Base-by-base conservation (phyloP, 257 asterid genomes). In the Nicotiana paniculata region DNA sequence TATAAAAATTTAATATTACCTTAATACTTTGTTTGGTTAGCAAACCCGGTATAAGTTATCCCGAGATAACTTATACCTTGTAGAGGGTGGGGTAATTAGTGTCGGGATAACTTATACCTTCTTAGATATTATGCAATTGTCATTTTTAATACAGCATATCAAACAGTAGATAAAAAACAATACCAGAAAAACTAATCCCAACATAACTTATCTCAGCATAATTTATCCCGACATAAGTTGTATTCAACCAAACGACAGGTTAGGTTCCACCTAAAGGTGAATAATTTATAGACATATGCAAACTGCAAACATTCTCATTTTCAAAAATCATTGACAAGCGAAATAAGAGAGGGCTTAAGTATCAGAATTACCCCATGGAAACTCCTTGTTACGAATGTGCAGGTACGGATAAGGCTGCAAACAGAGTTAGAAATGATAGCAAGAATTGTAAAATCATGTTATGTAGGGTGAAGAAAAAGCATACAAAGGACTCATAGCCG, bases 331-430 rank as follows among this genome's bases (percentile, higher is more conserved):
- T 35, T 35, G 54, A 35, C 33, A 24, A 18, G 61, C 32, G 33
- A 57, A 28, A 3, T 0, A 9, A 21, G 69, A 10, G 61, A 79
- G 1, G 70, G 54, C 28, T 18, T 26, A 0, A 8, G 37, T 9
- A 13, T 59, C 78, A 67, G 53, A 72, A 83, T 74, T 89, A 91
- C 96, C 97, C 96, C 95, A 92, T 24, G 97, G 97, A 82, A 92
- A 93, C 88, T 93, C 97, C 93, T 92, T 92, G 83, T 88, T 93
- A 66, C 95, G 93, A 83, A 91, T 88, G 88, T 89, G 95, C 86
- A 92, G 81, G 86, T 93, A 93, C 4, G 92, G 85, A 76, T 91
- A 92, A n/a, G 97, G 72, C 97, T 93, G 91, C 91, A 88, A 32
- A 8, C 21, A 77, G 8, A 77, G 33, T 77, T 3, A 68, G 3